Base-by-base conservation (phyloP, 1,139 yeast species). In the Taiozyma sp. region DNA sequence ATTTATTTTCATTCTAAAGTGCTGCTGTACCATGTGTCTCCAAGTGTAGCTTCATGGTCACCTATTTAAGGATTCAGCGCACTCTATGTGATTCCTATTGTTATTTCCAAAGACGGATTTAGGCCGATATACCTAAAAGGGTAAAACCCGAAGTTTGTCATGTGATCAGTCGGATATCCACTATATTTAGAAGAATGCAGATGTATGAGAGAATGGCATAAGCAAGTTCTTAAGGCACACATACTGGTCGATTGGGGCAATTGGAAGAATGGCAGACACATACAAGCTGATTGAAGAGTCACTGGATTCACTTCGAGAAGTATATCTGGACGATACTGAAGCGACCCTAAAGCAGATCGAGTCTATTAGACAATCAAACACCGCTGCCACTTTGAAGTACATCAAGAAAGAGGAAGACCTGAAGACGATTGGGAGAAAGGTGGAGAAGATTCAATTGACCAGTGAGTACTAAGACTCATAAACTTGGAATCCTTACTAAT, bases 251-350 rank as follows among this genome's bases (percentile, higher is more conserved):
- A 28, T 9, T 28, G 13, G 30, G 38, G 19, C 19, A 36, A 8
- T 19, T 38, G 19, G 14, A 32, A 32, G 2, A 7, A 57, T 56
- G 61, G 38, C 58, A 0, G 58, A 58, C 10, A 44, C 58, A 4
- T 55, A 51, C n/a, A 58, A 56, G 29, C 46, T 66, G 4, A 61
- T 71, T 8, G 60, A 57, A 32, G 66, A 65, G 4, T 60, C 70
- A 0, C 61, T 68, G 34, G 68, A 63, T 43, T 62, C 71, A 29
- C 45, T 68, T 23, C 65, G 65, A 46, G 61, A 59, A 45, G 63
- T 76, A 4, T 61, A 81, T 2, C 85, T 81, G 43, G 66, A 78
- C 1, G 88, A 83, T 53, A 78, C 86, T 0, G 82, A 79, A 49
- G 73, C 73, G 7, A 73, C 83, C 3, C 69, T 78, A 8, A 69